These are phyloP conservation scores for Dothistroma septosporum DNA, from an alignment of 2,329 filamentous ascomycete genomes.

Conservation along the genomic window DNA sequence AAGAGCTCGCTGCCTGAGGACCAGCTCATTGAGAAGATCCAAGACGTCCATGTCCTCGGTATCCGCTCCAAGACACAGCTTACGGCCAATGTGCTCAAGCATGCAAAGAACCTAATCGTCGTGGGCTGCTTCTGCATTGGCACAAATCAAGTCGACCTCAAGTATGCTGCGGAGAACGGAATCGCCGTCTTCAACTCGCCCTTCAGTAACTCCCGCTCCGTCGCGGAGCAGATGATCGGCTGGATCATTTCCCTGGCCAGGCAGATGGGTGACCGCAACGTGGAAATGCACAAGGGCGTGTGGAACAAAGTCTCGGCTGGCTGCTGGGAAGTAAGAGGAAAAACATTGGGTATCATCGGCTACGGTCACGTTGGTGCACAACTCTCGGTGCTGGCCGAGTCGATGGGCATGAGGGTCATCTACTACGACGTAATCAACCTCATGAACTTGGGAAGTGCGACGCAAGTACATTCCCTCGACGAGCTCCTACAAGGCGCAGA, in stretches of 20 bases:
- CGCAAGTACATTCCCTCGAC: constrained; percentile 74
- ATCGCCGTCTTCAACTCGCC: constrained; percentile 99
- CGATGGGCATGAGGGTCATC: constrained; percentile 97
- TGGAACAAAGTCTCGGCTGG: constrained; percentile 98
- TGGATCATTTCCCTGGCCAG: constrained; percentile 90
- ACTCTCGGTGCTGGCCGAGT: constrained; percentile 88
- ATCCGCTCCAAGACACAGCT: constrained; percentile 98
- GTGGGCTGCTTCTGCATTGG: constrained; percentile 99
- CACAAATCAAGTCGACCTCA: constrained; percentile 88
- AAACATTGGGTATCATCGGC: constrained; percentile 92
- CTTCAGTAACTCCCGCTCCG: constrained; percentile 95
- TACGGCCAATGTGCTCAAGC: constrained; percentile 73
- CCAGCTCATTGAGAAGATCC: constrained; percentile 95
- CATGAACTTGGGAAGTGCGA: constrained; percentile 87
- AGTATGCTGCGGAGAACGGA: constrained; percentile 75
- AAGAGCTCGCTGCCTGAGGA: constrained; percentile 90
- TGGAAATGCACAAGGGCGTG: constrained; percentile 85
- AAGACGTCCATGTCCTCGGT: constrained; percentile 93
- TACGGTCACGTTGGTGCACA: constrained; percentile 98
- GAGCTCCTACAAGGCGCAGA: constrained; percentile 74
- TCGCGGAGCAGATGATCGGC: constrained; percentile 90
- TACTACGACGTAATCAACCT: constrained; percentile 94
- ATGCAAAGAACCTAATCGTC: constrained; percentile 92
- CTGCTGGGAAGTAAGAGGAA: constrained; percentile 98
- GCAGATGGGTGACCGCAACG: constrained; percentile 87